Conservation (phyloP, 768 basidiomycete species). For the Royoungia palumana region DNA sequence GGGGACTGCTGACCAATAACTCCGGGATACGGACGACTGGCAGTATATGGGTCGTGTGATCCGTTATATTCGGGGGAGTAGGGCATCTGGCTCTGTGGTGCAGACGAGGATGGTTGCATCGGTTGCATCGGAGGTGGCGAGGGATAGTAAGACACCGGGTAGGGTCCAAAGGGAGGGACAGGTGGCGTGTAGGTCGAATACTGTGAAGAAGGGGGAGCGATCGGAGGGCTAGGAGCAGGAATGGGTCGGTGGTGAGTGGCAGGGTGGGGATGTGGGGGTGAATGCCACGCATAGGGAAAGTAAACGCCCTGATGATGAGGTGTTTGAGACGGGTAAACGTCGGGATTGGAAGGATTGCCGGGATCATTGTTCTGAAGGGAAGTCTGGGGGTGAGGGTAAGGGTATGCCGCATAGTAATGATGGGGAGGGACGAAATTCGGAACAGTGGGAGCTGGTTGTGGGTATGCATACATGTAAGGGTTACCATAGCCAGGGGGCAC, state of each 20-base stretch:
- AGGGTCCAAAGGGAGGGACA: conserved; percentile 33
- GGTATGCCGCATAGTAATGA: conserved; percentile 46
- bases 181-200: conserved; percentile 33
- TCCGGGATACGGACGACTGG: conserved; percentile 27
- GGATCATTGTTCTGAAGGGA: conserved; percentile 39
- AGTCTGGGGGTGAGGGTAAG: conserved; percentile 48
- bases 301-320: conserved; percentile 32
- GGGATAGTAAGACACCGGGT: conserved; percentile 33
- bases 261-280: conserved; percentile 36
- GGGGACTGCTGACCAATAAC: conserved; percentile 31
- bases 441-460: conserved; percentile 35
- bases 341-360: conserved; percentile 25
- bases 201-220: conserved; percentile 31
- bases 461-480: conserved; percentile 39
- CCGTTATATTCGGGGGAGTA: conserved; percentile 31
- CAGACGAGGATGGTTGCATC: conserved; percentile 25
- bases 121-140: conserved; percentile 27
- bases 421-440: conserved; percentile 40
- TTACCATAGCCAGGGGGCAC: conserved; percentile 31
- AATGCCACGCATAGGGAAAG: conserved; percentile 34
- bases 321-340: conserved; percentile 32
- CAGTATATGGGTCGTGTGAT: conserved; percentile 23
- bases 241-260: conserved; percentile 40
- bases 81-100: conserved; percentile 24
- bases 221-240: conserved; percentile 28